phyloP scores from a whole-genome alignment of 805 yeast genomes.

The Priceomyces medius region DNA sequence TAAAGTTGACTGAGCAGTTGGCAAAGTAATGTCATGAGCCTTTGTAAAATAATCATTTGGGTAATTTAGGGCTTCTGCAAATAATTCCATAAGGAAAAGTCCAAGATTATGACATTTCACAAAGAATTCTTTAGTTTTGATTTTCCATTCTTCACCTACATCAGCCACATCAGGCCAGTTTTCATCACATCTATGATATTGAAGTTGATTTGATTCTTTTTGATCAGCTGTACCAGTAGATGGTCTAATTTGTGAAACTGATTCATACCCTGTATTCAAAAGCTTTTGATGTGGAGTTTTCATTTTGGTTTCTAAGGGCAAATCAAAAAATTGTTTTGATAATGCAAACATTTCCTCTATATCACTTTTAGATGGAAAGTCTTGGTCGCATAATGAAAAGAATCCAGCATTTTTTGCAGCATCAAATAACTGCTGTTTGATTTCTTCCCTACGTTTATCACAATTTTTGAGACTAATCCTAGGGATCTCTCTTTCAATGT shows the following conservation, averaged over 20 bases:
- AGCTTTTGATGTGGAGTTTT: slow-evolving; percentile 29
- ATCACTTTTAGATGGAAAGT: slow-evolving; percentile 25
- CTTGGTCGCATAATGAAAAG: slow-evolving; percentile 29
- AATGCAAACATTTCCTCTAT: slow-evolving; percentile 25
- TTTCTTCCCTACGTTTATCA: slow-evolving; percentile 25
- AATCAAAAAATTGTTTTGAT: slow-evolving; percentile 21
- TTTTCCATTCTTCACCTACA: slow-evolving; percentile 25
- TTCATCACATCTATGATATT: slow-evolving; percentile 24
- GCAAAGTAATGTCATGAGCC: slow-evolving; percentile 23
- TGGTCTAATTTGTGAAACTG: slow-evolving; percentile 31
- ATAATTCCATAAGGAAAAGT: slow-evolving; percentile 19
- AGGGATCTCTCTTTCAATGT: slow-evolving; percentile 18
- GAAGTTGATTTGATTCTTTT: slow-evolving; percentile 31
- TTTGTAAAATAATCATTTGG: slow-evolving; percentile 23
- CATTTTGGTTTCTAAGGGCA: slow-evolving; percentile 21
- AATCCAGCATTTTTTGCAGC: slow-evolving; percentile 32
- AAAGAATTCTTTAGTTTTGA: slow-evolving; percentile 12
- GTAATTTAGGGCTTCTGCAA: slow-evolving; percentile 29
- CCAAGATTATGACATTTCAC: slow-evolving; percentile 22
- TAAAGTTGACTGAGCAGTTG: slow-evolving; percentile 33
- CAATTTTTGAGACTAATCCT: slow-evolving; percentile 24
- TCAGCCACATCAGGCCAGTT: slow-evolving; percentile 32
- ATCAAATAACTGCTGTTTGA: slow-evolving; percentile 23
- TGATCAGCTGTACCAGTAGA: slow-evolving; percentile 33
- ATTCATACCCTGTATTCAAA: slow-evolving; percentile 33